These are phyloP conservation scores for Penicillium simplicissimum DNA, from an alignment of 495 filamentous ascomycete species.

Conservation along the genomic window DNA sequence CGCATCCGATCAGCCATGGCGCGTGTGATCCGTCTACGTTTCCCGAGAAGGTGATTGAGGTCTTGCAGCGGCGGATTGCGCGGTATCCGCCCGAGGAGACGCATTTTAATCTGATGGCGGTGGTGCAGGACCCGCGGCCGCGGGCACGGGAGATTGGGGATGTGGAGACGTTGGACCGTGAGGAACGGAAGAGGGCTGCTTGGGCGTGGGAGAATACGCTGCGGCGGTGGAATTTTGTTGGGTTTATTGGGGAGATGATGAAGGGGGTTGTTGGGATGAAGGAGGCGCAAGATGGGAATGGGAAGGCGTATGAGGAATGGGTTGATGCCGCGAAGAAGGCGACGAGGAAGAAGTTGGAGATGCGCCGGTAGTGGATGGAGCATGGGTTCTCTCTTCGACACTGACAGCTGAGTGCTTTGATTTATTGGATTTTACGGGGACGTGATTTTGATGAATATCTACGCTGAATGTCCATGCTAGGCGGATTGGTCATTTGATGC, in stretches of 20 bases:
- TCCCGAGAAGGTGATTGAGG: conserved; percentile 78
- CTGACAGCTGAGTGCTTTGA: not conserved
- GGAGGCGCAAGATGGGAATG: conserved; percentile 49
- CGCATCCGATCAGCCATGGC: conserved; percentile 87
- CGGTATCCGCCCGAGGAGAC: conserved; percentile 88
- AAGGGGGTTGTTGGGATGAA: conserved; percentile 79
- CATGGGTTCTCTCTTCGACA: not conserved
- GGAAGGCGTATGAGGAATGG: conserved; percentile 74
- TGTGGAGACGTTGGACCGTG: conserved; percentile 68
- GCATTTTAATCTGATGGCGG: conserved; percentile 92
- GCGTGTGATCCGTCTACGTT: conserved; percentile 67
- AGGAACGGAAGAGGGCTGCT: conserved; percentile 79
- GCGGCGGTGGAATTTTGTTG: conserved; percentile 91
- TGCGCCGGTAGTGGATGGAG: conserved; percentile 18
- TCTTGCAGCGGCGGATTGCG: conserved; percentile 79
- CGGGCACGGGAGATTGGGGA: conserved; percentile 82
- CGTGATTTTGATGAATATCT: not conserved
- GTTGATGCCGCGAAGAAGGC: conserved; percentile 72
- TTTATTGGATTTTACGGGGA: not conserved
- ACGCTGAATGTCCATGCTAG: not conserved
- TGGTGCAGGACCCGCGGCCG: conserved; percentile 77
- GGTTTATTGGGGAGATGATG: conserved; percentile 87
- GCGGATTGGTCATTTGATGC: not conserved
- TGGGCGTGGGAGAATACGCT: conserved; percentile 98
- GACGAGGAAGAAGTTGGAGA: conserved; percentile 66